Evolutionary conservation across 169 alveolate species (phyloP).

Genomic region (Theileria orientalis): DNA sequence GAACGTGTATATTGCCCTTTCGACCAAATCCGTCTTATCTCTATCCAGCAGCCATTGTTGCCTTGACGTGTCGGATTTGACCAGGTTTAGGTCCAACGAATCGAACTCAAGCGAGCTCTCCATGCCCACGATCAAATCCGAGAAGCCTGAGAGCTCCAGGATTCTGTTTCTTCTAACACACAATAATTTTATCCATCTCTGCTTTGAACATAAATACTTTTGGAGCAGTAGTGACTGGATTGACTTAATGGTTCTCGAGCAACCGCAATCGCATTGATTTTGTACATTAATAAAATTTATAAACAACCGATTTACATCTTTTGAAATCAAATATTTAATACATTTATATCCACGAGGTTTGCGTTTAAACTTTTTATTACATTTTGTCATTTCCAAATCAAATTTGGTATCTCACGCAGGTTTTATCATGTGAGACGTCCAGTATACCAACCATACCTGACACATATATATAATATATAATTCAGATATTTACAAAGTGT

Average conservation of each 20-base stretch:
- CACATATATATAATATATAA: no score
- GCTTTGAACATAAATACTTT: constrained; percentile 23
- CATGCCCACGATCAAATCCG: constrained; percentile 25
- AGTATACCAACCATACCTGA: no score
- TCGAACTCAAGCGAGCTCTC: constrained; percentile 11
- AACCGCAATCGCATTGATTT: constrained; percentile 52
- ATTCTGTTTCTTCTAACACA: constrained; percentile 12
- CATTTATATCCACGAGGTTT: background rate
- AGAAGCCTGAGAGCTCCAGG: constrained; percentile 29
- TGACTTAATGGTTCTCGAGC: constrained; percentile 18
- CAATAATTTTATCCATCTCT: constrained; percentile 21
- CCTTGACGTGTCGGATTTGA: constrained; percentile 46
- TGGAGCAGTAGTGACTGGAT: constrained; percentile 27
- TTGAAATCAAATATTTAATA: background rate
- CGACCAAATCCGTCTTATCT: constrained; percentile 15
- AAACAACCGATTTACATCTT: background rate
- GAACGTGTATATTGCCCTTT: constrained; percentile 42
- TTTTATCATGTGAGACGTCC: no score
- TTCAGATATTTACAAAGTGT: background rate
- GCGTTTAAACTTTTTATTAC: background rate
- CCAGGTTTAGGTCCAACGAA: constrained; percentile 41
- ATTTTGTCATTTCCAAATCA: constrained; percentile 13
- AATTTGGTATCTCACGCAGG: no score
- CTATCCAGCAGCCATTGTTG: constrained; percentile 52
- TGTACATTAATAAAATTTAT: background rate